Evolutionary conservation across 2,329 filamentous ascomycete species (phyloP), one percentile per base, ranked within the genome.

Genomic region (Dothistroma septosporum): DNA sequence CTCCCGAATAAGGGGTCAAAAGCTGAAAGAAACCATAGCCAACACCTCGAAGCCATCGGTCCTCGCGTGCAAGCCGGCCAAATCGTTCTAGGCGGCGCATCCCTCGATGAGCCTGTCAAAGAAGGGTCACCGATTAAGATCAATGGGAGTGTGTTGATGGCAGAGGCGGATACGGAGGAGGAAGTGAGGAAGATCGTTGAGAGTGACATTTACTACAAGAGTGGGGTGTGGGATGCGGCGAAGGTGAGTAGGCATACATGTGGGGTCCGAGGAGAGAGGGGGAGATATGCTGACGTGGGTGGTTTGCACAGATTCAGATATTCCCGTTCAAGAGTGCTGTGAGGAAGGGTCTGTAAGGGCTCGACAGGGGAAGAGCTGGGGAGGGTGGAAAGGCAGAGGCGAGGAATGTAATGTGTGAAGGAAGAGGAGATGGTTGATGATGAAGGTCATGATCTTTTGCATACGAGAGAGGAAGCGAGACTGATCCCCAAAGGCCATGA

Each of bases 151-250:
- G 84, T 86, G 19, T 77, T 94, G 70, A 79, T 95, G 31, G 79
- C 85, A 44, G 75, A 83, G 32, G 91, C 89, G 8, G 82, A 85
- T 63, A 86, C 82, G 9, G 85, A 83, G 68, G 88, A 92, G 65
- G 88, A 91, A 73, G 84, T 90, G 1, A 73, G 87, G 46, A 82
- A 88, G 68, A 71, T 83, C 55, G 73, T 96, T 52, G 84, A 83
- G 74, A 81, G 84, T 53, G 92, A 96, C 77, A 78, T 92, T 10
- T 96, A 96, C 76, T 79, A 82, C 10, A 81, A 77, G 62, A 80
- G 76, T 48, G 90, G 87, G 0, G 91, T 95, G 9, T 96, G 92
- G 92, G 90, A 96, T 78, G 66, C 72, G 70, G 72, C 74, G 10
- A 80, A 80, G 72, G 74, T 79, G 28, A 19, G 55, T 54, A n/a